Percentiles rank a stretch among this genome's conserved stretches.
Evolutionary conservation across 768 basidiomycete genomes (phyloP).

Genomic region (Leucocoprinus leucothites): DNA sequence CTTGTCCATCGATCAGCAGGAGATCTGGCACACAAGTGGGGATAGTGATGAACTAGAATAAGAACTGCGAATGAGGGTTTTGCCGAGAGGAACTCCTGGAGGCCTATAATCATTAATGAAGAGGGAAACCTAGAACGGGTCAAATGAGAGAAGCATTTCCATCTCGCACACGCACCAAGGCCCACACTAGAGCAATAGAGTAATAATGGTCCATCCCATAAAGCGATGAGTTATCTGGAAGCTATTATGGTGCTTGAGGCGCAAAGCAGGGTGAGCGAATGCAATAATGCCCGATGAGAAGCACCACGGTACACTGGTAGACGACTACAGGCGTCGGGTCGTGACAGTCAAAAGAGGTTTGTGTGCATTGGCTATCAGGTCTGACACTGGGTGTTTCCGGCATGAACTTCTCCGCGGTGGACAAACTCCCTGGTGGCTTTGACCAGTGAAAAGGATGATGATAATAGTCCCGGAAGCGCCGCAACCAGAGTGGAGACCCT

Average conservation of each 20-base stretch:
- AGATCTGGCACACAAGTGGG: slow-evolving; percentile 19
- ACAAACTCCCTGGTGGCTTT: slow-evolving; percentile 36
- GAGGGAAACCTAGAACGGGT: slow-evolving; percentile 9
- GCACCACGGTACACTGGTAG: slow-evolving; percentile 41
- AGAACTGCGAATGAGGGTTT: slow-evolving; percentile 40
- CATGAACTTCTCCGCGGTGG: slow-evolving; percentile 21
- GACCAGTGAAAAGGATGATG: slow-evolving; percentile 46
- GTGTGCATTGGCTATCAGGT: slow-evolving; percentile 5
- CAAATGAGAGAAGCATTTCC: neutral
- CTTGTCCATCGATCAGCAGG: slow-evolving; percentile 20
- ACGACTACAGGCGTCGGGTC: slow-evolving; percentile 12
- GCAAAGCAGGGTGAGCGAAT: slow-evolving; percentile 46
- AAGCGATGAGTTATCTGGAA: slow-evolving; percentile 57
- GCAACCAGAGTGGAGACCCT: slow-evolving; percentile 53
- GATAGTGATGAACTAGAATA: slow-evolving; percentile 45
- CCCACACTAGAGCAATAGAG: slow-evolving; percentile 8
- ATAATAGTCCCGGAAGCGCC: slow-evolving; percentile 51
- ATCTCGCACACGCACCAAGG: neutral
- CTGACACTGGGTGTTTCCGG: slow-evolving; percentile 26
- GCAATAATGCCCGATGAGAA: slow-evolving; percentile 45
- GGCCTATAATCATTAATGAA: slow-evolving; percentile 28
- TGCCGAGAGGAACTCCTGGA: slow-evolving; percentile 30
- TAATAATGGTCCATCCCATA: slow-evolving; percentile 28
- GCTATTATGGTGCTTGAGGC: slow-evolving; percentile 44
- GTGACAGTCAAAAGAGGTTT: slow-evolving; percentile 10